Conservation (phyloP, 768 basidiomycete genomes). For the Panaeolus cyanescens region DNA sequence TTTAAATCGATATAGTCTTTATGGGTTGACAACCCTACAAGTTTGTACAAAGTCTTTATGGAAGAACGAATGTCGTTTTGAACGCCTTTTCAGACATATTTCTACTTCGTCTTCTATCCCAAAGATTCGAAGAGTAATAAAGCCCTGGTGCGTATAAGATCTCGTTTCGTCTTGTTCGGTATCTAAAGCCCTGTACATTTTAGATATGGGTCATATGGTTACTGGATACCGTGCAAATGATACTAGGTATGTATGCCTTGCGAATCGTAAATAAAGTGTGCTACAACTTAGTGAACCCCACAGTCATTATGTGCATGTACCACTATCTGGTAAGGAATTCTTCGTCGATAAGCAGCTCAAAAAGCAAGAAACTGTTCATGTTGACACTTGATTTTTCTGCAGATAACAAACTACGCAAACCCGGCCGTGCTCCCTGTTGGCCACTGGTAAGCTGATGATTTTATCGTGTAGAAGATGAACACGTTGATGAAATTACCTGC, state of each 20-base stretch:
- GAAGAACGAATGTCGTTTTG: neutral
- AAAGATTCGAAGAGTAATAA: conserved; percentile 27
- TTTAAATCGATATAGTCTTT: conserved; percentile 25
- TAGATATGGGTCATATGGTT: conserved; percentile 34
- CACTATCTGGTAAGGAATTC: conserved; percentile 34
- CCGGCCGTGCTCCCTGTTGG: conserved; percentile 31
- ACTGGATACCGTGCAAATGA: conserved; percentile 33
- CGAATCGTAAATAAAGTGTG: neutral
- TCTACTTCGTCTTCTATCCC: conserved; percentile 35
- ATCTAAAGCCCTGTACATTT: neutral
- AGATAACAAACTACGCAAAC: conserved; percentile 41
- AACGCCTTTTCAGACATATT: conserved; percentile 27
- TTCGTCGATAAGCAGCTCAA: neutral
- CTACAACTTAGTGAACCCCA: neutral
- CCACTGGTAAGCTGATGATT: conserved; percentile 43
- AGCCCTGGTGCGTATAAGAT: conserved; percentile 20
- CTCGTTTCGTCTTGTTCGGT: neutral
- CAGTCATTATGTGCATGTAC: conserved; percentile 36
- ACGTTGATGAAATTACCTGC: too few species aligned
- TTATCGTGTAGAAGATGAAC: too few species aligned
- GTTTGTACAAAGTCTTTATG: conserved; percentile 12
- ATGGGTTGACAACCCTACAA: conserved; percentile 38
- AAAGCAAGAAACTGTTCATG: neutral
- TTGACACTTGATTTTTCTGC: neutral
- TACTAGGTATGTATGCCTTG: conserved; percentile 22